A percentile compares a stretch with the other conserved stretches of the same genome.
These are phyloP conservation scores for Penicillium psychrofluorescens DNA, from an alignment of 495 filamentous ascomycete species.

Conservation along the genomic window DNA sequence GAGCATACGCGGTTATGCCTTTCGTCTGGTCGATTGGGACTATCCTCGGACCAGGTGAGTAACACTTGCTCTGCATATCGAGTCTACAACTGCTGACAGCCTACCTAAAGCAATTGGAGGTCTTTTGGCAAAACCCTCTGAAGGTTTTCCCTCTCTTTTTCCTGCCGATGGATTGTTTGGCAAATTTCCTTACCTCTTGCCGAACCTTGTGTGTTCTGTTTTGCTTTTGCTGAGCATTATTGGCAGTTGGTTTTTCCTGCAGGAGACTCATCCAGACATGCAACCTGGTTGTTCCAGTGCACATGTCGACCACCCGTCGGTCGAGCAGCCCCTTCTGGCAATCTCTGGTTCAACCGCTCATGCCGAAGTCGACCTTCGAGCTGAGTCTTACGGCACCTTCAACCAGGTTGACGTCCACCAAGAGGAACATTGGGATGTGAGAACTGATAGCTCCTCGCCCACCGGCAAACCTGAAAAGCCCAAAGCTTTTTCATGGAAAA, in stretches of 20 bases:
- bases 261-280: constrained; percentile 78
- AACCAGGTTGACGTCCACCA: constrained; percentile 46
- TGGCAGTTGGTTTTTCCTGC: constrained; percentile 62
- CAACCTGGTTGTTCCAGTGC: constrained; percentile 49
- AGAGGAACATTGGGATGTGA: constrained; percentile 42
- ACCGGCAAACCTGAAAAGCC: constrained; percentile 22
- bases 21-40: constrained; percentile 85
- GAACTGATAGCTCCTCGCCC: constrained; percentile 37
- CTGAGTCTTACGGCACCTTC: constrained; percentile 76
- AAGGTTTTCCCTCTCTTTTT: constrained; percentile 59
- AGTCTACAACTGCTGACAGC: constrained; percentile 9
- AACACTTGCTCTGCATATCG: not conserved
- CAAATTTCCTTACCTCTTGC: constrained; percentile 75
- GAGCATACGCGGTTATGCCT: constrained; percentile 77
- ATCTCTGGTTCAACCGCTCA: constrained; percentile 64
- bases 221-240: constrained; percentile 68
- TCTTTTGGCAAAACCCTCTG: constrained; percentile 64
- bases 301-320: constrained; percentile 43
- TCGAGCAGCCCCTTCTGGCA: constrained; percentile 63
- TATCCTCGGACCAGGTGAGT: constrained; percentile 63
- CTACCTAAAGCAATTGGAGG: constrained; percentile 58
- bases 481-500: constrained; percentile 56
- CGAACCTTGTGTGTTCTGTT: constrained; percentile 68
- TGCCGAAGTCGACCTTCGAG: constrained; percentile 60
- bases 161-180: constrained; percentile 57